Evolutionary conservation across 306 rosid genomes (phyloP), one percentile per base, ranked within the genome.

Genomic region (Morella rubra): DNA sequence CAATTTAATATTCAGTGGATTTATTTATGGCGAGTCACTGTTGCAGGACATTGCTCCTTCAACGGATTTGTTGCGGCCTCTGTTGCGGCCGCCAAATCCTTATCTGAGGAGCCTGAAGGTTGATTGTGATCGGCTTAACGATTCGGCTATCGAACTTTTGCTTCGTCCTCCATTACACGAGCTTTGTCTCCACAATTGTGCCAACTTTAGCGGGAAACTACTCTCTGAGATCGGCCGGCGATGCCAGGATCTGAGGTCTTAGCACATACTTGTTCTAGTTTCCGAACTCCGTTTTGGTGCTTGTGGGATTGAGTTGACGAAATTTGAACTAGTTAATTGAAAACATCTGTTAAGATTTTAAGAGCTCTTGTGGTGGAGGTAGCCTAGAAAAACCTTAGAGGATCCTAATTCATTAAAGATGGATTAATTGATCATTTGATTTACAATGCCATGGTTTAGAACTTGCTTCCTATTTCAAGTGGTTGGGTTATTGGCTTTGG

Each of bases 181-280:
- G 72, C 91, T 95, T n/a, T 86, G 67, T 76, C 84, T 95, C 45
- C 89, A 87, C 60, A 95, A 95, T 49, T 95, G 97, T 83, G 71
- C 87, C 22, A 96, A 89, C 77, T 95, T 95, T 61, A 95, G 87
- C 44, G 98, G 98, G 14, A 90, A 88, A 58, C 85, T 95, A 80
- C 93, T 95, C 13, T 89, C 91, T 53, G 84, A 95, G 81, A 90
- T 95, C 11, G 97, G 98, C n/a, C 77, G 64, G 73, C 80, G 82
- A 14, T 95, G 98, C 93, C 85, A 76, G 74, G 88, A 83, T 50
- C 79, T 93, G 37, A 93, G 98, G 96, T 91, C 79, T 77, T 83
- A 32, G 37, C 37, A 32, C 37, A 32, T 32, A 32, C 37, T 32
- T 32, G 37, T 32, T 32, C 37, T 32, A 32, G 37, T 32, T 32